Evolutionary conservation across 2,329 filamentous ascomycete genomes (phyloP), one percentile per base, ranked within the genome.

Genomic region (Calonectria honghensis): DNA sequence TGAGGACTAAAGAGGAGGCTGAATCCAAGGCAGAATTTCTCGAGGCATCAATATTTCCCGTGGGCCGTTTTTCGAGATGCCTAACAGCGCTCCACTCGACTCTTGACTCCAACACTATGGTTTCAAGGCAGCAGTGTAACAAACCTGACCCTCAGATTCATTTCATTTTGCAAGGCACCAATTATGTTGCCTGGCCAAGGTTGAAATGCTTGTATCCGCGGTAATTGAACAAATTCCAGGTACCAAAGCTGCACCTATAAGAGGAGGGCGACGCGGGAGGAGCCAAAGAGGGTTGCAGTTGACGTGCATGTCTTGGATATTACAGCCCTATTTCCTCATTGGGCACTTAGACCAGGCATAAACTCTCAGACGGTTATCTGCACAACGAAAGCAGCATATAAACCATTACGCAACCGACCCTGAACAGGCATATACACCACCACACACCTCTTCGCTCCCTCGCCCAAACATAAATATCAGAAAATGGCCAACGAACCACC

Each of bases 191-290:
- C 71, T 73, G 35, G 31, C 9, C 37, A 54, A 52, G 32, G 32
- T 29, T 68, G 65, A 35, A 52, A 29, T 29, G 45, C 13, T 24
- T 11, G 57, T 41, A 63, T 63, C 57, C 24, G 27, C 31, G 18
- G 35, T 18, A 61, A 54, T 72, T 73, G 41, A 7, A 20, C 27
- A 63, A 63, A 45, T 41, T 41, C 73, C 29, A 72, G 76, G 76
- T 65, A 31, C 52, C 68, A 51, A 51, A 50, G 31, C 18, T 68
- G 63, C 14, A 69, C 65, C 27, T 75, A 73, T 39, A 70, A 70
- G 27, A 64, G 27, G 61, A 29, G 31, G 68, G 51, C 59, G 31
- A 9, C 29, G 74, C 57, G 35, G 51, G 20, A 29, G 39, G n/a
- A 29, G 57, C 35, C n/a, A 24, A 29, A 20, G 24, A 10, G 35